These are phyloP conservation scores for Penicillium paradoxum DNA, from an alignment of 495 filamentous ascomycete species.

Conservation along the genomic window DNA sequence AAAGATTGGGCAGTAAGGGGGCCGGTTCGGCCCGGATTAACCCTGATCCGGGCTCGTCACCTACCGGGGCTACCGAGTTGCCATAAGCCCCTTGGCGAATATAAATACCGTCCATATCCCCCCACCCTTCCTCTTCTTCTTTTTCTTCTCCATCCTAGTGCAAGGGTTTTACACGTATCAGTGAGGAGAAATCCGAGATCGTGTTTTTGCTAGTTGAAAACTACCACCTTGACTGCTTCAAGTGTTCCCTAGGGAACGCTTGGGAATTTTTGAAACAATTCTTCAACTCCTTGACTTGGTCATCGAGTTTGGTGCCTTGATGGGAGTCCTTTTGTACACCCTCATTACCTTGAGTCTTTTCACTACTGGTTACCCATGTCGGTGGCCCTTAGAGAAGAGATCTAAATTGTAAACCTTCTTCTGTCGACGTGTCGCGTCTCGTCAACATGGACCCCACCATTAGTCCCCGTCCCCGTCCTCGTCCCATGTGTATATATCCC, in stretches of 20 bases:
- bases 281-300: conserved; percentile 23
- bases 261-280: conserved; percentile 49
- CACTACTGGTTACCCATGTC: conserved; percentile 37
- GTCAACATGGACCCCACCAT: no score
- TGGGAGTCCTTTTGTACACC: neutral
- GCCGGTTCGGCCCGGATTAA: neutral
- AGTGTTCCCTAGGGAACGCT: conserved; percentile 38
- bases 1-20: neutral
- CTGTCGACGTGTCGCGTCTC: no score
- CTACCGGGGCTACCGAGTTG: conserved; percentile 25
- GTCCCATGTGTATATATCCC: no score
- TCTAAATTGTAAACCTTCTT: neutral
- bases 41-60: neutral
- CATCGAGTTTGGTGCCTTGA: conserved; percentile 17
- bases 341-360: conserved; percentile 29
- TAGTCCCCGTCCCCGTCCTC: no score
- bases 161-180: conserved; percentile 54
- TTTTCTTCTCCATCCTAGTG: conserved; percentile 49
- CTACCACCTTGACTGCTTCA: conserved; percentile 49
- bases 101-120: conserved; percentile 18
- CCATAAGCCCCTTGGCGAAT: neutral
- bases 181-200: conserved; percentile 55
- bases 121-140: conserved; percentile 26
- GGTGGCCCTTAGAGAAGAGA: conserved; percentile 47
- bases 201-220: conserved; percentile 60